A percentile compares a stretch with the other conserved stretches of the same genome.
Conservation (phyloP, 2,329 filamentous ascomycete genomes). For the Amphichorda felina region DNA sequence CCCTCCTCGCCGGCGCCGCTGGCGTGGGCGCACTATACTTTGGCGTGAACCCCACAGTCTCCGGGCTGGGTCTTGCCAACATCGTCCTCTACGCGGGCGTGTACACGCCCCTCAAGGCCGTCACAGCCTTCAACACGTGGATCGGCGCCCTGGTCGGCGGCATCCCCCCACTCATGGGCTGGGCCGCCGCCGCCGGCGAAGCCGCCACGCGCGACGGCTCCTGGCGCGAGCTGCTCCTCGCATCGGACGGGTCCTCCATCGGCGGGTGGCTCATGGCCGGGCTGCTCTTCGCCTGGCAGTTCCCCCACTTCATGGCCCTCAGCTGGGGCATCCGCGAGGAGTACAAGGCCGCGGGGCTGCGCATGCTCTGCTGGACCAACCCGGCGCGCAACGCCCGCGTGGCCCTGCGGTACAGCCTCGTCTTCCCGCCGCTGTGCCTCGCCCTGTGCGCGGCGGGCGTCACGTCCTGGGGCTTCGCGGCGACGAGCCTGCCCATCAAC, state of each 20-base stretch:
- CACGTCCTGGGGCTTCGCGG: slow-evolving; percentile 76
- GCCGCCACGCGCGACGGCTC: slow-evolving; percentile 64
- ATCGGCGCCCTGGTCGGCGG: slow-evolving; percentile 84
- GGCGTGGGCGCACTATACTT: slow-evolving; percentile 70
- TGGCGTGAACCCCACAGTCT: slow-evolving; percentile 89
- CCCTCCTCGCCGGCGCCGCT: slow-evolving; percentile 53
- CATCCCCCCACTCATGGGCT: slow-evolving; percentile 94
- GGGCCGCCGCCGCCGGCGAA: slow-evolving; percentile 88
- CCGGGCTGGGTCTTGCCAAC: slow-evolving; percentile 73
- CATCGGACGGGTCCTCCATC: slow-evolving; percentile 42
- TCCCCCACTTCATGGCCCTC: slow-evolving; percentile 94
- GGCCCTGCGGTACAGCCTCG: slow-evolving; percentile 72
- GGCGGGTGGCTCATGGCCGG: slow-evolving; percentile 85
- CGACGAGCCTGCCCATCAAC: slow-evolving; percentile 73
- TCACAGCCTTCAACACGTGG: slow-evolving; percentile 88
- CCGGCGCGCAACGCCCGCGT: slow-evolving; percentile 77
- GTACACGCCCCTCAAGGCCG: slow-evolving; percentile 85
- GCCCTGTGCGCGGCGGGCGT: slow-evolving; percentile 68
- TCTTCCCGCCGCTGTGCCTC: slow-evolving; percentile 78
- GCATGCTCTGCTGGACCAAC: slow-evolving; percentile 78
- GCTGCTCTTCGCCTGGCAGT: slow-evolving; percentile 90
- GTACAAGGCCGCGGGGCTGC: slow-evolving; percentile 60
- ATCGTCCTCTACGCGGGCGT: slow-evolving; percentile 82
- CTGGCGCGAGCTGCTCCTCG: slow-evolving; percentile 69
- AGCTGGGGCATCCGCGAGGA: slow-evolving; percentile 83